These are phyloP conservation scores for Pseudogymnoascus sp. DNA, from an alignment of 2,329 filamentous ascomycete genomes.

Conservation along the genomic window DNA sequence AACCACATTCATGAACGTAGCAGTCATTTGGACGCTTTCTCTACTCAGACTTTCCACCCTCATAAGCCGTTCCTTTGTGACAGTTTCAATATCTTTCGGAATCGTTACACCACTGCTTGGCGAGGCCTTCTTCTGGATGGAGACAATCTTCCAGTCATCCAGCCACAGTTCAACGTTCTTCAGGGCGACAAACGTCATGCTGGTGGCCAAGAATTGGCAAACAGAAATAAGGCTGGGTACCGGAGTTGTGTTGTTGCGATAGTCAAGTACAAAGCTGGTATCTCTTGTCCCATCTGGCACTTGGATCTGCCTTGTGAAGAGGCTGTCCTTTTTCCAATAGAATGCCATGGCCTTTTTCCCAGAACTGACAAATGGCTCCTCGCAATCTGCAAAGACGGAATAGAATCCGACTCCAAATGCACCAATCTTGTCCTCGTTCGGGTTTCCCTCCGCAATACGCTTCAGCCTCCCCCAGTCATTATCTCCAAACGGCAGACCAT, in stretches of 20 bases:
- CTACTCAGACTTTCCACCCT: conserved; percentile 71
- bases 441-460: conserved; percentile 97
- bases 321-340: conserved; percentile 97
- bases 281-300: conserved; percentile 58
- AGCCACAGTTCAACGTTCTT: conserved; percentile 83
- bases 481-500: conserved; percentile 77
- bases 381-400: conserved; percentile 95
- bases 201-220: conserved; percentile 87
- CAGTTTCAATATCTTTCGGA: conserved; percentile 70
- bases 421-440: conserved; percentile 97
- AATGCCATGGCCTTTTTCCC: conserved; percentile 93
- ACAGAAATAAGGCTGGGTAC: conserved; percentile 79
- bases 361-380: conserved; percentile 93
- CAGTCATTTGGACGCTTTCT: conserved; percentile 87
- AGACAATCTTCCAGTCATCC: conserved; percentile 75
- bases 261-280: conserved; percentile 92
- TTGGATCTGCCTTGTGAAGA: conserved; percentile 82
- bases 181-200: conserved; percentile 88
- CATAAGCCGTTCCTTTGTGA: conserved; percentile 84
- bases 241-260: conserved; percentile 79
- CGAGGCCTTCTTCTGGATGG: conserved; percentile 76
- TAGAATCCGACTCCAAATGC: conserved; percentile 98
- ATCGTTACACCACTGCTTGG: conserved; percentile 65
- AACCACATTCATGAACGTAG: conserved; percentile 77
- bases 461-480: conserved; percentile 93